Evolutionary conservation across 1,139 yeast genomes (phyloP), one percentile per base, ranked within the genome.

Genomic region (Torulaspora globosa): DNA sequence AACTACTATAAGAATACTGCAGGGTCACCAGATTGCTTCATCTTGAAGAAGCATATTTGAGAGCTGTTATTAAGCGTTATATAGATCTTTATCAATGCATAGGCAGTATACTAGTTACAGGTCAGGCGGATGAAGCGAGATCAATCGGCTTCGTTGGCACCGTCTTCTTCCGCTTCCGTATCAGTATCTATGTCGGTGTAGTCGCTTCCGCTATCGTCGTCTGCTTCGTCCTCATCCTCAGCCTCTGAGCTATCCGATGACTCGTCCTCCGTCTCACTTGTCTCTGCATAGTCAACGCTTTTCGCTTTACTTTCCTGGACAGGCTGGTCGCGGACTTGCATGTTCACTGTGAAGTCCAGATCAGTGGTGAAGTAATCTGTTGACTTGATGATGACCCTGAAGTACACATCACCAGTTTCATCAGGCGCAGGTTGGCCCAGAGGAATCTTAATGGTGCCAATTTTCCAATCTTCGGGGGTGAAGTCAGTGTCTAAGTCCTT

Each of bases 391-490:
- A 81, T 64, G 30, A 84, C 69, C 67, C 90, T 73, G 73, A 84
- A 86, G 55, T 77, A 79, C 59, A 70, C 79, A 21, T 69, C 70
- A 29, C 94, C 95, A 23, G 70, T 69, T 44, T 72, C 72, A 26
- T 75, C 75, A 10, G 96, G 96, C 3, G 95, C 78, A 45, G 94
- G 87, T 44, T 78, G 72, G 11, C 82, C 68, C 43, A 89, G 67
- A 53, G 84, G 88, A 44, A 89, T 71, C 65, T 85, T 88, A 60
- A 86, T 82, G 1, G 90, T 80, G 44, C 88, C 80, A 44, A 87
- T 71, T 3, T 67, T 68, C 49, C 85, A 77, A 14, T 72, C 73
- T 12, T 71, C 70, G 15, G 76, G 74, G 16, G 69, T 64, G 46
- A 59, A 63, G 15, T 52, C 47, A 15, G 56, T 56, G 11, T 49